These are phyloP conservation scores for Mycena sp. DNA, from an alignment of 1,284 basidiomycete genomes.

Conservation along the genomic window DNA sequence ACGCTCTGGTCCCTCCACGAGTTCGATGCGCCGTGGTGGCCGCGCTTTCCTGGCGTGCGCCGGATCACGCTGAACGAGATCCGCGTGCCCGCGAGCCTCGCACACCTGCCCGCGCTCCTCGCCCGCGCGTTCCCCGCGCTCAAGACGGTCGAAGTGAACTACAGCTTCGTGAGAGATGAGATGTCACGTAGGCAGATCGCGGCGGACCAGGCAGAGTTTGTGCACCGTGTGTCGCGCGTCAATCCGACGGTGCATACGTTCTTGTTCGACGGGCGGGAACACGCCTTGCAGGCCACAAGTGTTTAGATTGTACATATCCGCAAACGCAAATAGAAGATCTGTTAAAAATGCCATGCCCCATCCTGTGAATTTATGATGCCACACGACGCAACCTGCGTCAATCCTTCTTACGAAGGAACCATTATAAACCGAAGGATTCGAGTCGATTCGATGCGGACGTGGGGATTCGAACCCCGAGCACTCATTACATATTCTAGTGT, in stretches of 20 bases:
- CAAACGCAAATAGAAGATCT: too few relatives aligned
- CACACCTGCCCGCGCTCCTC: not conserved
- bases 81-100: not conserved
- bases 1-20: slow-evolving; percentile 16
- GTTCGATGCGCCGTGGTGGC: not conserved
- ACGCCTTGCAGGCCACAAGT: too few relatives aligned
- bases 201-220: slow-evolving; percentile 6
- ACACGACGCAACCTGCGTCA: too few relatives aligned
- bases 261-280: slow-evolving; percentile 5
- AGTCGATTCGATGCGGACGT: too few relatives aligned
- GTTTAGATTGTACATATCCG: too few relatives aligned
- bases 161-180: not conserved
- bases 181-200: not conserved
- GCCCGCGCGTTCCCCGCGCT: slow-evolving; percentile 12
- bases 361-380: too few relatives aligned
- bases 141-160: slow-evolving; percentile 2
- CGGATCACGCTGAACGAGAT: slow-evolving; percentile 7
- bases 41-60: not conserved
- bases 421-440: too few relatives aligned
- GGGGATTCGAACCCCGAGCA: too few relatives aligned
- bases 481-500: too few relatives aligned
- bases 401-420: too few relatives aligned
- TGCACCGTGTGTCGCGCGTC: not conserved
- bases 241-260: not conserved
- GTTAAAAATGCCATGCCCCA: too few relatives aligned